Percentiles rank a stretch among this genome's conserved stretches.
These are phyloP conservation scores for Sugiyamaella grinbergsii DNA, from an alignment of 1,139 yeast species.

Conservation along the genomic window DNA sequence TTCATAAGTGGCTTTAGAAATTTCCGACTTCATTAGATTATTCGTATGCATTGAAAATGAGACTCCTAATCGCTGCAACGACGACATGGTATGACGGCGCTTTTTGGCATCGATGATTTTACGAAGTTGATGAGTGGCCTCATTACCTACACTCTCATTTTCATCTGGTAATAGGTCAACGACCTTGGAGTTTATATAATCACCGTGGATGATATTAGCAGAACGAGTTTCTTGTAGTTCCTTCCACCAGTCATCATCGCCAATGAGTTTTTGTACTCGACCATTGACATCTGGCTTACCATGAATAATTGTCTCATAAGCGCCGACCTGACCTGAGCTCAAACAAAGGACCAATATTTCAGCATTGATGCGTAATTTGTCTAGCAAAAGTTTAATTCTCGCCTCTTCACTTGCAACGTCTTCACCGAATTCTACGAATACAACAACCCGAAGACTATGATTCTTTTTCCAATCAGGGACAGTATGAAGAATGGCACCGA, in stretches of 20 bases:
- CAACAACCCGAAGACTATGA: conserved; percentile 75
- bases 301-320: conserved; percentile 75
- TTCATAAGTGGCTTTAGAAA: conserved; percentile 38
- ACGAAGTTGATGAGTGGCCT: conserved; percentile 21
- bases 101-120: conserved; percentile 28
- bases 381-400: conserved; percentile 63
- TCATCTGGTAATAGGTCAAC: conserved; percentile 17
- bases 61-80: conserved; percentile 66
- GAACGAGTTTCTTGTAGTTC: conserved; percentile 61
- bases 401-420: conserved; percentile 72
- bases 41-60: conserved; percentile 73
- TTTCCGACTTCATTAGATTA: conserved; percentile 45
- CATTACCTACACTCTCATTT: conserved; percentile 15
- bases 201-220: conserved; percentile 34
- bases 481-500: conserved; percentile 88
- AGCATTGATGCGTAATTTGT: conserved; percentile 81
- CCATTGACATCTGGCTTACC: conserved; percentile 50
- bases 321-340: conserved; percentile 57
- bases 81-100: conserved; percentile 42
- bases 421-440: conserved; percentile 74
- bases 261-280: conserved; percentile 45
- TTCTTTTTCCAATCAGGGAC: conserved; percentile 90
- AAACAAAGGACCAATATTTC: conserved; percentile 71
- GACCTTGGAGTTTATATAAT: conserved; percentile 14
- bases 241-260: conserved; percentile 62